These are phyloP conservation scores for Saturnispora zaruensis DNA, from an alignment of 805 yeast species.

Conservation along the genomic window DNA sequence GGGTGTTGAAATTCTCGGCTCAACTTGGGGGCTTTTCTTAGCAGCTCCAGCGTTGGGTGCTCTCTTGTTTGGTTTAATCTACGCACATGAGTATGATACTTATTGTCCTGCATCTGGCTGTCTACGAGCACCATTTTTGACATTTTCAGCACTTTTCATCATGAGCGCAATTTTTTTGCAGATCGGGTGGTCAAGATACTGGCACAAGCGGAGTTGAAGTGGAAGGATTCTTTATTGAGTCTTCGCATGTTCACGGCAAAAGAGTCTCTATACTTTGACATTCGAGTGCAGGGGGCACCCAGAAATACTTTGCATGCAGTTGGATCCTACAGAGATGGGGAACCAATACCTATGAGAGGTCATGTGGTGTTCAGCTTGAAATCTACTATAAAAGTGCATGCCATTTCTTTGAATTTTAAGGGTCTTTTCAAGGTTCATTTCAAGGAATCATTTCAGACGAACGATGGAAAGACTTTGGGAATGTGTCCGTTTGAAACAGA, in stretches of 20 bases:
- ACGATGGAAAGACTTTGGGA: slow-evolving; percentile 21
- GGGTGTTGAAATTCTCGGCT: slow-evolving; percentile 83
- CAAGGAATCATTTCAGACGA: slow-evolving; percentile 26
- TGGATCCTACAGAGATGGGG: slow-evolving; percentile 39
- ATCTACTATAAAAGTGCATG: slow-evolving; percentile 33
- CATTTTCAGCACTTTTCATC: slow-evolving; percentile 6
- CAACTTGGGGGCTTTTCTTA: slow-evolving; percentile 85
- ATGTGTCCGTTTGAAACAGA: slow-evolving; percentile 33
- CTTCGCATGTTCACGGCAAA: not conserved
- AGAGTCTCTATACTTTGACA: slow-evolving; percentile 15
- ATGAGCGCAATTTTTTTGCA: slow-evolving; percentile 9
- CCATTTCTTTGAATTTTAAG: slow-evolving; percentile 31
- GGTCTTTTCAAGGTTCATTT: slow-evolving; percentile 39
- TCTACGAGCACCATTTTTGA: slow-evolving; percentile 6
- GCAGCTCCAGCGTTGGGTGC: slow-evolving; percentile 85
- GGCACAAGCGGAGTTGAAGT: slow-evolving; percentile 2
- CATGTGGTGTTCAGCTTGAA: slow-evolving; percentile 38
- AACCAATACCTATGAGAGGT: slow-evolving; percentile 37
- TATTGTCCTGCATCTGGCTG: slow-evolving; percentile 18
- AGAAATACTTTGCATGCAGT: slow-evolving; percentile 35
- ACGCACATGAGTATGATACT: slow-evolving; percentile 54
- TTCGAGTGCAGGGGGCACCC: slow-evolving; percentile 31
- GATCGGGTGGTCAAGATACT: slow-evolving; percentile 1
- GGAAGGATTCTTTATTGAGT: not conserved
- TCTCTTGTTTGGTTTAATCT: slow-evolving; percentile 55